Evolutionary conservation across 202 grass and related monocot genomes (phyloP), one percentile per base, ranked within the genome.

Genomic region (Zizania palustris): DNA sequence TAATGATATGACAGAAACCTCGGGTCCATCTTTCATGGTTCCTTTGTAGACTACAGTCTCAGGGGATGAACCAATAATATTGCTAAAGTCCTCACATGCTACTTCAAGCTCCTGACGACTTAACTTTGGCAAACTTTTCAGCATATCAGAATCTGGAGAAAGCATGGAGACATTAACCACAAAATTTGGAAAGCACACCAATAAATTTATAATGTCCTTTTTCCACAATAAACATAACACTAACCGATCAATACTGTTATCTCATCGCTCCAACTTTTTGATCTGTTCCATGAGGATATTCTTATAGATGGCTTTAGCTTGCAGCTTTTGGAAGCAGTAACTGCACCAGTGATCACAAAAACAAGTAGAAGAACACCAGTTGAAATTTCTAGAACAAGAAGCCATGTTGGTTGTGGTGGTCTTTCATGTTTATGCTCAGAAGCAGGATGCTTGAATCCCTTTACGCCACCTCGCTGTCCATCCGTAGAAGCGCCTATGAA

Each of bases 61-160:
- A 11, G 88, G 82, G 45, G 89, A 78, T 36, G 96, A 93, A 5
- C 89, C 89, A 73, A 99, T 99, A 71, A 99, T 99, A 81, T 99
- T 99, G 85, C 96, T 99, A 72, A 99, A 99, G 85, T 99, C 96
- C 74, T 99, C 96, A 87, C 96, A 99, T 56, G 96, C 92, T 57
- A 87, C 70, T 85, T 99, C 96, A 86, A 99, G 92, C 45, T 96
- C 96, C 72, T 87, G 89, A 2, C 96, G 87, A 65, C 78, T 87
- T 73, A 99, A 28, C 65, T 85, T 96, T 45, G 71, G 77, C 54
- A 99, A 71, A 73, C 78, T 87, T 82, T 99, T 99, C 83, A 96
- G 80, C 64, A 89, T 81, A 76, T 93, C 92, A 64, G 89, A 86
- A 84, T 99, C 96, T 99, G 78, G 35, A 54, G 14, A 67, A 19